These are phyloP conservation scores for Chrysopogon serrulatus DNA, from an alignment of 176 grass and related monocot species.

Conservation along the genomic window DNA sequence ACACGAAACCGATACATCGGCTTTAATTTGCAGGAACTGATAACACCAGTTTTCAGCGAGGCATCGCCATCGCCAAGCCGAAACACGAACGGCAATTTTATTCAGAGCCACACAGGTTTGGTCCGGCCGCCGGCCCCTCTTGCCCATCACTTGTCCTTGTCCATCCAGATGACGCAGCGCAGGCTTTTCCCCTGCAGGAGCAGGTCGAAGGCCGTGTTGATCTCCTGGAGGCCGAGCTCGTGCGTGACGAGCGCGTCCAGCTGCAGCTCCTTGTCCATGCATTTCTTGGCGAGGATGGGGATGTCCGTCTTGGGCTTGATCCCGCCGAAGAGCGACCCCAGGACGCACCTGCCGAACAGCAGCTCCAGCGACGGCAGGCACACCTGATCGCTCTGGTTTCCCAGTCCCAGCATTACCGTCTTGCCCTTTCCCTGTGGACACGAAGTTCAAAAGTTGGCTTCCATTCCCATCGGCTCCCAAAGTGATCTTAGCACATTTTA, in stretches of 20 bases:
- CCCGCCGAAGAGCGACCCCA: slow-evolving; percentile 57
- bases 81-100: not conserved
- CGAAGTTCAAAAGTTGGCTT: not conserved
- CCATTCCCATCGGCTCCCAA: no score
- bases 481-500: no score
- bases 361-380: slow-evolving; percentile 34
- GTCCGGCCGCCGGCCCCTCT: no score
- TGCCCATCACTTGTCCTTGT: slow-evolving; percentile 42
- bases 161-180: slow-evolving; percentile 82
- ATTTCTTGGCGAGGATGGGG: slow-evolving; percentile 61
- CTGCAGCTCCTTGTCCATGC: slow-evolving; percentile 64
- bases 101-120: not conserved
- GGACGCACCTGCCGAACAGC: slow-evolving; percentile 54
- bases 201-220: slow-evolving; percentile 73
- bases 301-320: slow-evolving; percentile 74
- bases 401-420: slow-evolving; percentile 53
- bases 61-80: not conserved
- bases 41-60: not conserved
- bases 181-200: slow-evolving; percentile 67
- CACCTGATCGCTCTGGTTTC: slow-evolving; percentile 32
- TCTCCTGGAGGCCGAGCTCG: slow-evolving; percentile 50
- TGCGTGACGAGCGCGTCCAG: slow-evolving; percentile 69
- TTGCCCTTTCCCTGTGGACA: slow-evolving; percentile 52
- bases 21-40: not conserved
- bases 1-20: not conserved